Conservation (phyloP, 805 yeast species). For the Monosporozyma servazzii region DNA sequence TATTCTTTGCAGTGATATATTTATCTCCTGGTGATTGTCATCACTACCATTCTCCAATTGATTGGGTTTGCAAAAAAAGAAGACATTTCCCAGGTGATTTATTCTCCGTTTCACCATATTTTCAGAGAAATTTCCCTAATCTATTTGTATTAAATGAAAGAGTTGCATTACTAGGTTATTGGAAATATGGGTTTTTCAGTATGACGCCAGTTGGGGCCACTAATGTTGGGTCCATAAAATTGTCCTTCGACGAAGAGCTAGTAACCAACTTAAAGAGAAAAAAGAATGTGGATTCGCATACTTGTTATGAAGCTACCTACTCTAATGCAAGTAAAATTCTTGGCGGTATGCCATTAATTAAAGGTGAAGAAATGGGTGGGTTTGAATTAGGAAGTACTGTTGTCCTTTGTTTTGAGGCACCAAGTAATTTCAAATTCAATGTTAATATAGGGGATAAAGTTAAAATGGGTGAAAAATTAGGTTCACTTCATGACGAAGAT, state of each 20-base stretch:
- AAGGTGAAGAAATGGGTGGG: constrained; percentile 96
- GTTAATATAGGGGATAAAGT: constrained; percentile 68
- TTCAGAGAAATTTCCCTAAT: constrained; percentile 79
- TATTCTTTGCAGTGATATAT: constrained; percentile 85
- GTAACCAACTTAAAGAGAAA: constrained; percentile 62
- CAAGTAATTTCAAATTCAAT: constrained; percentile 62
- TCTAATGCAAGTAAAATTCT: constrained; percentile 62
- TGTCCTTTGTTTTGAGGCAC: constrained; percentile 96
- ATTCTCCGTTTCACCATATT: constrained; percentile 92
- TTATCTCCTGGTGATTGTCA: constrained; percentile 98
- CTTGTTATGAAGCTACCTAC: constrained; percentile 92
- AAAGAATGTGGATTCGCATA: constrained; percentile 49
- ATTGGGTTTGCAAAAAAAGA: constrained; percentile 90
- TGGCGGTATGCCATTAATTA: constrained; percentile 80
- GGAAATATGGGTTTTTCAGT: constrained; percentile 95
- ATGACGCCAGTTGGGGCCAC: constrained; percentile 99
- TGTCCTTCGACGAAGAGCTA: constrained; percentile 85
- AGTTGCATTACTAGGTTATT: constrained; percentile 87
- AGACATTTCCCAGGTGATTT: constrained; percentile 95
- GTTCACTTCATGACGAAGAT: constrained; percentile 25
- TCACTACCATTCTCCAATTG: constrained; percentile 89
- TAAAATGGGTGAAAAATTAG: constrained; percentile 76
- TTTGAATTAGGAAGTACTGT: constrained; percentile 93
- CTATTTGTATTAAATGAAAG: constrained; percentile 89
- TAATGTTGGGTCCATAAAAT: constrained; percentile 88